Percentiles rank a stretch among this genome's conserved stretches.
These are phyloP conservation scores for Colletotrichum abscissum DNA, from an alignment of 2,329 filamentous ascomycete genomes.

Conservation along the genomic window DNA sequence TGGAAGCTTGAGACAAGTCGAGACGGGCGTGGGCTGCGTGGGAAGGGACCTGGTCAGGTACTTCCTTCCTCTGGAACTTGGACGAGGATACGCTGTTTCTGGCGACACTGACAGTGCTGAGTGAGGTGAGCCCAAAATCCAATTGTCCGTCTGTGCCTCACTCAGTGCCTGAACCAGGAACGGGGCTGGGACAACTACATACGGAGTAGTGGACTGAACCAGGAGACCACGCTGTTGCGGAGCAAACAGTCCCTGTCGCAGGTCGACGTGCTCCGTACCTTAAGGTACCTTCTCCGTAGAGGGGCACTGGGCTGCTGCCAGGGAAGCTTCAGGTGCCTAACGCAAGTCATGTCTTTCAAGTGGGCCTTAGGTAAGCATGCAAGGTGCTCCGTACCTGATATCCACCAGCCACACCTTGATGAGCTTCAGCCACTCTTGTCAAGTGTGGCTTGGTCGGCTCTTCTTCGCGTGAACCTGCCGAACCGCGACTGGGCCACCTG, in stretches of 20 bases:
- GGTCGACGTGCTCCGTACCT: not conserved
- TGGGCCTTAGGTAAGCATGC: not conserved
- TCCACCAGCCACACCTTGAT: not conserved
- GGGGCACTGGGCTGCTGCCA: slow-evolving; percentile 6
- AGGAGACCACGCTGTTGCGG: slow-evolving; percentile 27
- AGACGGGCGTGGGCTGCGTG: slow-evolving; percentile 15
- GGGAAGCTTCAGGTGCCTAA: slow-evolving; percentile 11
- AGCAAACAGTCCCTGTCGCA: slow-evolving; percentile 29
- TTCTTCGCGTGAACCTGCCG: slow-evolving; percentile 7
- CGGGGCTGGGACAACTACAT: not conserved
- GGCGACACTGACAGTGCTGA: too few relatives aligned
- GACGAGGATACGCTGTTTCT: too few relatives aligned
- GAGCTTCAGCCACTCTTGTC: not conserved
- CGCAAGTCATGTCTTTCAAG: slow-evolving; percentile 6
- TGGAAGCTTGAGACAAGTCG: slow-evolving; percentile 30
- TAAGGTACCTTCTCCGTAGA: not conserved
- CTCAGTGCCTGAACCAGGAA: slow-evolving; percentile 14
- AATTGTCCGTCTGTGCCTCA: slow-evolving; percentile 12
- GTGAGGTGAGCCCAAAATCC: not conserved
- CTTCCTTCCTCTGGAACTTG: not conserved
- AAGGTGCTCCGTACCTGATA: not conserved
- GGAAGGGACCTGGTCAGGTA: not conserved
- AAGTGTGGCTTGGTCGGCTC: not conserved
- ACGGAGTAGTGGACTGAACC: not conserved
- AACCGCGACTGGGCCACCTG: not conserved